phyloP scores from a whole-genome alignment of 2,329 filamentous ascomycete species.

The Drechmeria coniospora region DNA sequence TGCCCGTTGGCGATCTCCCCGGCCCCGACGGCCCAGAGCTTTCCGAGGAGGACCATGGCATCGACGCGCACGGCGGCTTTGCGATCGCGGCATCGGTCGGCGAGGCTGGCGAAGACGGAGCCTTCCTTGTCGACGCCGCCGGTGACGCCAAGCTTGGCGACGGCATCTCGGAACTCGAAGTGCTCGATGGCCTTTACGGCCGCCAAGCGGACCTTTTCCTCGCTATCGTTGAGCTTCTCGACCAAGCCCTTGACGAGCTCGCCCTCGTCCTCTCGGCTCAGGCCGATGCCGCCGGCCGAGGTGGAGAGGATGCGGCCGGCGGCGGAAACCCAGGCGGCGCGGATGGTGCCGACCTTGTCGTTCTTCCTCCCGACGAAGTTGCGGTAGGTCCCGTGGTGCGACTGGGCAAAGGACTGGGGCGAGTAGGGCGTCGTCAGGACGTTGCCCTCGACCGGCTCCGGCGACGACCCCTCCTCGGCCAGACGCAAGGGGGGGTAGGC shows the following conservation, averaged over 20 bases:
- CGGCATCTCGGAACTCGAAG: conserved; percentile 67
- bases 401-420: conserved; percentile 76
- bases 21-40: conserved; percentile 85
- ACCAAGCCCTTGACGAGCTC: conserved; percentile 58
- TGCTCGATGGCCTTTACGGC: conserved; percentile 73
- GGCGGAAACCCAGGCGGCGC: conserved; percentile 73
- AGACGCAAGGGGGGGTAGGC: conserved; percentile 68
- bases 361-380: conserved; percentile 73
- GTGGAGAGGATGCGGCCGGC: conserved; percentile 81
- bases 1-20: conserved; percentile 76
- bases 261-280: conserved; percentile 69
- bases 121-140: conserved; percentile 62
- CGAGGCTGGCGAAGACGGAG: conserved; percentile 67
- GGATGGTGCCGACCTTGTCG: conserved; percentile 71
- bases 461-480: conserved; percentile 32
- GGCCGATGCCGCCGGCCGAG: conserved; percentile 74
- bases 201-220: conserved; percentile 81
- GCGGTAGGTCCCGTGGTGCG: conserved; percentile 64
- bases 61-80: conserved; percentile 69
- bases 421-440: conserved; percentile 72
- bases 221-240: conserved; percentile 71
- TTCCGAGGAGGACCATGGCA: conserved; percentile 70
- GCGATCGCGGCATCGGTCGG: conserved; percentile 78
- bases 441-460: conserved; percentile 33
- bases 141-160: conserved; percentile 63